Evolutionary conservation across 129 eudicot genomes (phyloP).

Genomic region (Ambrosia artemisiifolia): DNA sequence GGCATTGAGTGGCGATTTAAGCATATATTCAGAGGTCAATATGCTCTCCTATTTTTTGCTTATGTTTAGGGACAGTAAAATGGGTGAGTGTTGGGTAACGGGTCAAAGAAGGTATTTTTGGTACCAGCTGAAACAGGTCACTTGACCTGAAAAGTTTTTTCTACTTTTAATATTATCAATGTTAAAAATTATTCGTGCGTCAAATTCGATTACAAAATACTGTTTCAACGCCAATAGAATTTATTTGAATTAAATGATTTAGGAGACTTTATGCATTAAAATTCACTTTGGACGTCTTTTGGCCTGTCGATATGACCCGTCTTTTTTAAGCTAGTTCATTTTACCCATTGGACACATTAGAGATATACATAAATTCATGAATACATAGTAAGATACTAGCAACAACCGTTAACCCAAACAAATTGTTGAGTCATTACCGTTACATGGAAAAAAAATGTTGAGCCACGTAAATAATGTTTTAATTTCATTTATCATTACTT

Average conservation of each 20-base stretch:
- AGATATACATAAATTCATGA: background rate
- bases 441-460: background rate
- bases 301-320: background rate
- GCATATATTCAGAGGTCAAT: conserved; percentile 85
- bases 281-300: background rate
- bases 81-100: background rate
- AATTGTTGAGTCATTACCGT: no score
- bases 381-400: no score
- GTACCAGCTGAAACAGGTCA: background rate
- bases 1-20: conserved; percentile 81
- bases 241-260: background rate
- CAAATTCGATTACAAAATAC: background rate
- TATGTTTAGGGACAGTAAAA: background rate
- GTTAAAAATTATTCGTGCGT: background rate
- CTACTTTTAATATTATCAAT: background rate
- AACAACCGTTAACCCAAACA: no score
- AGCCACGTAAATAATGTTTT: background rate
- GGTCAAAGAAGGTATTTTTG: background rate
- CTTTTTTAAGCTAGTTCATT: background rate
- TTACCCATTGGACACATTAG: background rate
- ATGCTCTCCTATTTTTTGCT: conserved; percentile 5
- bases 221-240: background rate
- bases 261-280: background rate
- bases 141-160: background rate
- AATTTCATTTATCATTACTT: background rate